Evolutionary conservation across 2,329 filamentous ascomycete genomes (phyloP), one percentile per base, ranked within the genome.

Genomic region (Cordyceps fumosorosea): DNA sequence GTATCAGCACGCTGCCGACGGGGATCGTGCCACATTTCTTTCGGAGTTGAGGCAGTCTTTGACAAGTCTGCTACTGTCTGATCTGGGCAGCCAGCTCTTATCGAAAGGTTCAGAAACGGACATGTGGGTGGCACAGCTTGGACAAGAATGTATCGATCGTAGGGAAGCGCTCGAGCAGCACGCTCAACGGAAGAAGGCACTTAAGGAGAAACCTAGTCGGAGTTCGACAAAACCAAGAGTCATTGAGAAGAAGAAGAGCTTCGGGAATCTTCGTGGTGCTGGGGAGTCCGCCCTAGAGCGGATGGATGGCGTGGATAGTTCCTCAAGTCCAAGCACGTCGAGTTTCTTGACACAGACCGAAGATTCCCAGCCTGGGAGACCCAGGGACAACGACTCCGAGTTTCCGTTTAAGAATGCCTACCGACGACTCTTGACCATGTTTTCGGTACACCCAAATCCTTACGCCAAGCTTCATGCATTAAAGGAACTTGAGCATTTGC

Each of bases 91-190:
- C 47, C 84, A 91, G 34, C 88, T 97, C 1, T 95, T 96, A 73
- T 86, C 87, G n/a, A 85, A 84, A 56, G 95, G 95, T 3, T 96
- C 92, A 48, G 95, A 99, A 76, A 98, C 93, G 0, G 95, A 98
- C 72, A 81, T 81, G 3, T 97, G 93, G 89, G 95, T 97, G 67
- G 81, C 84, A 58, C 84, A 84, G 16, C 73, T 92, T 7, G 85
- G 86, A 3, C 83, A 88, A 67, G 79, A 88, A 66, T 88, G 85
- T 69, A 85, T 87, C 58, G 84, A 87, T 45, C 80, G 85, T 29
- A 84, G 82, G 53, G 83, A 87, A 56, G 79, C 81, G 3, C 74
- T 82, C 37, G 80, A 85, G 63, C 76, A 77, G 45, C 78, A 79
- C 54, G 77, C 77, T 56, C 71, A 78, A 64, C 70, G 79, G 63